Conservation (phyloP, 257 asterid genomes). For the Jacaranda copaia region DNA sequence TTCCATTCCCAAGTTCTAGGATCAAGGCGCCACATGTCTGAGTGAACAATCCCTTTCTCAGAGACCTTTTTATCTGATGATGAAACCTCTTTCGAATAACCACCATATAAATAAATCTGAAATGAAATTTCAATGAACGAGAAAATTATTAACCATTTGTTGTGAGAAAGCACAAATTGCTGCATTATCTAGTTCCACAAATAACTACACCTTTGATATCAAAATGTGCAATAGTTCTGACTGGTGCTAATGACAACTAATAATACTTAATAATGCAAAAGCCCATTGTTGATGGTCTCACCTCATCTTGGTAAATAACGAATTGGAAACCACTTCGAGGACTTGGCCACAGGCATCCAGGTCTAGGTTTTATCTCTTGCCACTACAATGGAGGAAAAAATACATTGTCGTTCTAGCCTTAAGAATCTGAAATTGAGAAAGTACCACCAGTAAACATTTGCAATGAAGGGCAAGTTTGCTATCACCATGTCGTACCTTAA, state of each 20-base stretch:
- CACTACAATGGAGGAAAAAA: constrained; percentile 57
- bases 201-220: background rate
- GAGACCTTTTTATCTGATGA: constrained; percentile 79
- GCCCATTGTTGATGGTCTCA: constrained; percentile 35
- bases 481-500: constrained; percentile 60
- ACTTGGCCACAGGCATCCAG: constrained; percentile 97
- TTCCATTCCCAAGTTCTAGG: constrained; percentile 99
- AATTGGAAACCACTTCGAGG: constrained; percentile 98
- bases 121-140: constrained; percentile 25
- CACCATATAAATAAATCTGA: constrained; percentile 94
- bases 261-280: constrained; percentile 22
- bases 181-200: constrained; percentile 22
- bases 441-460: constrained; percentile 13
- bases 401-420: constrained; percentile 25
- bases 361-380: constrained; percentile 96
- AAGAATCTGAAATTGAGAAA: constrained; percentile 33
- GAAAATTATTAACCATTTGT: constrained; percentile 17
- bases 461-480: constrained; percentile 23
- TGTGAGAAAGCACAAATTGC: constrained; percentile 19
- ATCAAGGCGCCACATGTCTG: constrained; percentile 97
- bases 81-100: constrained; percentile 91
- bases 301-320: constrained; percentile 89
- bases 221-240: constrained; percentile 1
- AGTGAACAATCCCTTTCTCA: constrained; percentile 91
- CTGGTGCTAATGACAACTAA: background rate